Percentiles rank a stretch among this genome's conserved stretches.
Evolutionary conservation across 176 grass and related monocot genomes (phyloP).

Genomic region (Oryza nivara): DNA sequence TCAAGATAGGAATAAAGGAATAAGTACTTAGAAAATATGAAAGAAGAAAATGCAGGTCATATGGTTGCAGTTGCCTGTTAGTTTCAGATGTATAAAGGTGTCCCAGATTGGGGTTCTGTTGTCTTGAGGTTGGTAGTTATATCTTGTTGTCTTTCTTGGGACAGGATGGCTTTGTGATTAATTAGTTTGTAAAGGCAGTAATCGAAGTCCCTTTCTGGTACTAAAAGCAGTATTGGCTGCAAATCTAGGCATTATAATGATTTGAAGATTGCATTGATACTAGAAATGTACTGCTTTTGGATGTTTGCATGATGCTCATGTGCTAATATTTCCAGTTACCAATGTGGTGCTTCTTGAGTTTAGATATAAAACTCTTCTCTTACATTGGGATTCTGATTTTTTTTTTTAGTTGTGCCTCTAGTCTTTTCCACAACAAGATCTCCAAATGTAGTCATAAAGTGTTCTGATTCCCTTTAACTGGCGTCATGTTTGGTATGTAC

Average conservation of each 20-base stretch:
- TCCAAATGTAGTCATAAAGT: conserved; percentile 8
- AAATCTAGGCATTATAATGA: conserved; percentile 16
- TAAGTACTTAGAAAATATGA: background rate
- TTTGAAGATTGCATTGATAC: background rate
- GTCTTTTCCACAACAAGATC: conserved; percentile 11
- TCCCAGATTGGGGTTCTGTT: background rate
- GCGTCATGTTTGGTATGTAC: background rate
- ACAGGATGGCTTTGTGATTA: background rate
- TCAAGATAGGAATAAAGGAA: background rate
- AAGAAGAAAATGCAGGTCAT: conserved; percentile 11
- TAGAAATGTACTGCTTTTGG: background rate
- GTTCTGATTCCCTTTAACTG: background rate
- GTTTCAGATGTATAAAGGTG: background rate
- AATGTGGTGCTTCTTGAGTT: background rate
- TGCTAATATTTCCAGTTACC: background rate
- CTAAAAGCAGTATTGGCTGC: background rate
- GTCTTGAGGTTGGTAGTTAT: background rate
- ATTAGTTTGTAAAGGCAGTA: background rate
- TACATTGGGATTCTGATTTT: background rate
- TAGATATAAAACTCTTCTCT: background rate
- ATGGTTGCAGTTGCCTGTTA: background rate
- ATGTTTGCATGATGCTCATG: background rate
- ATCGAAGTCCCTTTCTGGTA: conserved; percentile 5
- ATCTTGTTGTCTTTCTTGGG: background rate
- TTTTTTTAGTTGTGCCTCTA: background rate